These are phyloP conservation scores for Boletus hoseneyae DNA, from an alignment of 1,284 basidiomycete genomes.

Conservation along the genomic window DNA sequence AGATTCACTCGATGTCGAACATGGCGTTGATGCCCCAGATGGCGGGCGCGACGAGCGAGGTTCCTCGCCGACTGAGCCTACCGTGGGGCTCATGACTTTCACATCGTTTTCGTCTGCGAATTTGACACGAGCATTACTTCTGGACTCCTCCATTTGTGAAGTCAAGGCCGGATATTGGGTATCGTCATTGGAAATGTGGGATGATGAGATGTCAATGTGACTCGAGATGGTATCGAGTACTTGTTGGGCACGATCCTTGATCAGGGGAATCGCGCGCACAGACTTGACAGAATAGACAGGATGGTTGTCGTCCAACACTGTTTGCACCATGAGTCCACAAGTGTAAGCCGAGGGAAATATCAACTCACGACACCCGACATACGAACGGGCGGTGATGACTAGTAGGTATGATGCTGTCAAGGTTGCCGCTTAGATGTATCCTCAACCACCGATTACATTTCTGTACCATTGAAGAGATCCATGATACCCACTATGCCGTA, in stretches of 20 bases:
- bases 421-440: slow-evolving; percentile 15
- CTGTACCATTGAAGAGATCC: slow-evolving; percentile 62
- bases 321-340: slow-evolving; percentile 1
- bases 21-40: slow-evolving; percentile 54
- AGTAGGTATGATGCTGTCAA: slow-evolving; percentile 65
- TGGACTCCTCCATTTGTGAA: slow-evolving; percentile 12
- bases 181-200: slow-evolving; percentile 37
- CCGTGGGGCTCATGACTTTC: slow-evolving; percentile 39
- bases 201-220: slow-evolving; percentile 50
- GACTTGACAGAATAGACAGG: slow-evolving; percentile 63
- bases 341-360: slow-evolving; percentile 2
- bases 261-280: slow-evolving; percentile 64
- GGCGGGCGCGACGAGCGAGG: slow-evolving; percentile 39
- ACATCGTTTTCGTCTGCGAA: slow-evolving; percentile 45
- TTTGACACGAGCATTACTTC: slow-evolving; percentile 41
- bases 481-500: slow-evolving; percentile 73
- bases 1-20: slow-evolving; percentile 44
- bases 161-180: slow-evolving; percentile 24
- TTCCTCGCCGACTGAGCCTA: slow-evolving; percentile 19
- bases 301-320: slow-evolving; percentile 62
- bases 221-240: slow-evolving; percentile 49
- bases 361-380: slow-evolving; percentile 64
- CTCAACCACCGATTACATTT: background rate
- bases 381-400: slow-evolving; percentile 57
- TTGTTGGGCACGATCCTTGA: slow-evolving; percentile 53